Conservation (phyloP, 495 filamentous ascomycete genomes). For the Trichoderma virens region DNA sequence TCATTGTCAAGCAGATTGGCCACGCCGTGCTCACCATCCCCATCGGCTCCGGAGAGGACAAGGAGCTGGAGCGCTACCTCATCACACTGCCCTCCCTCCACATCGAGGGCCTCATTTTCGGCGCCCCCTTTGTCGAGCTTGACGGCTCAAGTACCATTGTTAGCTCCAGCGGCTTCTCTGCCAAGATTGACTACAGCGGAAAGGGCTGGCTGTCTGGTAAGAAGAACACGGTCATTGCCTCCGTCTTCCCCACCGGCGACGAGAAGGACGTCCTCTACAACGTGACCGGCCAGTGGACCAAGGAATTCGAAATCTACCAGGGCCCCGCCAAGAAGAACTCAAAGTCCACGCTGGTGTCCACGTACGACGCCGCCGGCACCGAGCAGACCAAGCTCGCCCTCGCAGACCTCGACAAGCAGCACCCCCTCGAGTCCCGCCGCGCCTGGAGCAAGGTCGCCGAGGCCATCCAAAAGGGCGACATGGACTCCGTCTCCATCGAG, state of each 20-base stretch:
- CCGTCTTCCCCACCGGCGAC: conserved; percentile 46
- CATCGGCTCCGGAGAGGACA: conserved; percentile 32
- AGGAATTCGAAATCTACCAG: conserved; percentile 70
- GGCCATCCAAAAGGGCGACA: conserved; percentile 71
- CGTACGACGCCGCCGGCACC: conserved; percentile 54
- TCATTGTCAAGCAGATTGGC: conserved; percentile 93
- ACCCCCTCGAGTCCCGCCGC: conserved; percentile 76
- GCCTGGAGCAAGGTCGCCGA: conserved; percentile 82
- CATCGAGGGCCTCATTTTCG: conserved; percentile 89
- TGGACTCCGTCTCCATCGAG: conserved; percentile 67
- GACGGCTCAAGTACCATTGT: conserved; percentile 74
- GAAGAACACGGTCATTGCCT: conserved; percentile 84
- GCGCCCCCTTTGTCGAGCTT: conserved; percentile 84
- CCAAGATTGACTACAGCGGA: conserved; percentile 86
- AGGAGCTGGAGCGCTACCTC: conserved; percentile 58
- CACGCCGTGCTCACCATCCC: conserved; percentile 81
- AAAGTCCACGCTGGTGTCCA: conserved; percentile 48
- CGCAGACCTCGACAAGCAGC: conserved; percentile 70
- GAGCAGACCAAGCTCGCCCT: conserved; percentile 63
- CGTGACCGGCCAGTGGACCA: conserved; percentile 86
- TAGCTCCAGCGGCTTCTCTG: conserved; percentile 78
- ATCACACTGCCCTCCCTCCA: conserved; percentile 91
- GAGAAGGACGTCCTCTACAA: conserved; percentile 78
- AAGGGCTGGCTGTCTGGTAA: conserved; percentile 93
- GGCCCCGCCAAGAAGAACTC: conserved; percentile 56